A percentile compares a stretch with the other conserved stretches of the same genome.
Evolutionary conservation across 495 filamentous ascomycete genomes (phyloP).

Genomic region (Aspergillus heteromorphus): DNA sequence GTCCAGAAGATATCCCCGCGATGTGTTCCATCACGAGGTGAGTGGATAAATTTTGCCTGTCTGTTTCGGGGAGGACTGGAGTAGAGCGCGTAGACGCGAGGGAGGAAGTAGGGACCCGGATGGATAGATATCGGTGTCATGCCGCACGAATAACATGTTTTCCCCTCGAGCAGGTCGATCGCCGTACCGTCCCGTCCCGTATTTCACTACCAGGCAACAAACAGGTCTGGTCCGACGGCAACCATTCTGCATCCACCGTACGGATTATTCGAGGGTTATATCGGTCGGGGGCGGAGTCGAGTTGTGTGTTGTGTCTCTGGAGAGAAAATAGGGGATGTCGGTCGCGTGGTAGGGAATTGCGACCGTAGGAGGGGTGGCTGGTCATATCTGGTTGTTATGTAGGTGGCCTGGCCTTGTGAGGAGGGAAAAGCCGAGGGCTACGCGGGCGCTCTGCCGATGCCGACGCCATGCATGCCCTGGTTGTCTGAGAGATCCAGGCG

Average conservation of each 20-base stretch:
- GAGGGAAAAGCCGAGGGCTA: too few species aligned
- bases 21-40: constrained; percentile 39
- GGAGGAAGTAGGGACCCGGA: too few species aligned
- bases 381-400: too few species aligned
- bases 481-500: too few species aligned
- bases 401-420: too few species aligned
- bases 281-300: constrained; percentile 20
- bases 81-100: constrained; percentile 33
- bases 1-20: constrained; percentile 25
- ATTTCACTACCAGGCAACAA: constrained; percentile 41
- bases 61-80: constrained; percentile 15
- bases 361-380: too few species aligned
- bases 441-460: too few species aligned
- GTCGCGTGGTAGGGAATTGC: constrained; percentile 10
- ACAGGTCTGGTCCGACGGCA: constrained; percentile 22
- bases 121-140: constrained; percentile 24
- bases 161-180: constrained; percentile 31
- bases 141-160: constrained; percentile 33
- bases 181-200: constrained; percentile 18
- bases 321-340: constrained; percentile 21
- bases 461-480: too few species aligned
- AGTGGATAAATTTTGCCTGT: constrained; percentile 25
- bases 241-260: constrained; percentile 23
- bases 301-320: constrained; percentile 18
- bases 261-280: constrained; percentile 14